Evolutionary conservation across 1,284 basidiomycete species (phyloP), one percentile per base, ranked within the genome.

Genomic region (Fomitopsis pinicola): DNA sequence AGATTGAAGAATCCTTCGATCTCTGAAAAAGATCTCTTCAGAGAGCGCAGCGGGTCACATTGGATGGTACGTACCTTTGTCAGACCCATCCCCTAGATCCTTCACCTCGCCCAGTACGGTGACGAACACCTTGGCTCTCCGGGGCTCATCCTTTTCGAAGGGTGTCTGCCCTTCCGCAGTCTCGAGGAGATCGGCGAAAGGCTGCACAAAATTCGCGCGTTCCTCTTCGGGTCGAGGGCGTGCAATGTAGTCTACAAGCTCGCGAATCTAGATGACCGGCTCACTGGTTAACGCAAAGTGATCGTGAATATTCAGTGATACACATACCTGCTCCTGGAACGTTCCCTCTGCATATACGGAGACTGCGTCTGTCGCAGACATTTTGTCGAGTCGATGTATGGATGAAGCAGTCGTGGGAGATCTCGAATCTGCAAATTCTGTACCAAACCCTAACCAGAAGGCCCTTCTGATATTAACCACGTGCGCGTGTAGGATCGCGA

Each of bases 1-100:
- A 93, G 80, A 72, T 93, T 94, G 80, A 91, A 92, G 74, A 92
- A 93, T n/a, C 91, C 91, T 75, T 93, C 90, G 66, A 87, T 86
- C 75, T 93, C 91, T 93, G 71, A 38, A 58, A 2, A 55, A 45
- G 33, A 57, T 7, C 8, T n/a, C 60, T 57, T 44, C 48, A 33
- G 28, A 38, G 40, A 59, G 48, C 42, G 53, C 38, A 40, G 38
- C 14, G 57, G 7, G 59, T 22, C 26, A n/a, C 19, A 50, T 14
- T 22, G 9, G 56, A 26, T 53, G 62, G 42, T 28, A 72, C 83
- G 55, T 66, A 88, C 91, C 91, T 78, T 83, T 84, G 63, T 92
- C 90, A 22, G 82, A 78, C 45, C 91, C 91, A 48, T 89, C 88
- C 44, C 91, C 91, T 36, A 92, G 68, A 2, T 81, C 78, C 66